These are phyloP conservation scores for Parietaria judaica DNA, from an alignment of 306 rosid genomes.

Conservation along the genomic window DNA sequence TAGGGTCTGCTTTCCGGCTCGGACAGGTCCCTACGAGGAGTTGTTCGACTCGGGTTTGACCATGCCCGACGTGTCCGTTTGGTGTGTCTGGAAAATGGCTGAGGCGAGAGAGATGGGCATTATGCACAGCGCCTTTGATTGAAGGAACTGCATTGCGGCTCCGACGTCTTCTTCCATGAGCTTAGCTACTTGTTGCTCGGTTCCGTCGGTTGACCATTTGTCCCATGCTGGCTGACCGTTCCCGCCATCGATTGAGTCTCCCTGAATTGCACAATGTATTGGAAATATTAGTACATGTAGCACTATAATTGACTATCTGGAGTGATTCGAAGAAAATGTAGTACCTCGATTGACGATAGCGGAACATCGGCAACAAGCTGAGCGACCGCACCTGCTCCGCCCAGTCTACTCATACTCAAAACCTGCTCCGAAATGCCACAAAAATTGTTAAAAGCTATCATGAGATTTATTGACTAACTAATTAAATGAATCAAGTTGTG, in stretches of 20 bases:
- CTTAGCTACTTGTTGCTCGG: constrained; percentile 91
- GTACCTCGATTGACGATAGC: constrained; percentile 55
- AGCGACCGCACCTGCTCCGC: constrained; percentile 97
- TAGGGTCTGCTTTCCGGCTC: constrained; percentile 10
- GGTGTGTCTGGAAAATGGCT: constrained; percentile 69
- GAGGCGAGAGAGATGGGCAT: constrained; percentile 98
- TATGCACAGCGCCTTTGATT: constrained; percentile 93
- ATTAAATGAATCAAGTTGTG: constrained; percentile 8
- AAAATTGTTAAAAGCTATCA: constrained; percentile 1
- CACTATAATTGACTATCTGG: too few species aligned
- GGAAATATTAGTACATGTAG: not conserved
- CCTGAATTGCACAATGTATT: constrained; percentile 27
- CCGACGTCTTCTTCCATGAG: constrained; percentile 98
- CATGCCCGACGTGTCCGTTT: constrained; percentile 39
- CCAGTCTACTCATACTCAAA: constrained; percentile 92
- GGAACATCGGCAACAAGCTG: constrained; percentile 98
- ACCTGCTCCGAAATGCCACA: constrained; percentile 37
- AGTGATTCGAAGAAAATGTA: not conserved
- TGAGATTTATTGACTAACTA: not conserved
- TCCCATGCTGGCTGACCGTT: constrained; percentile 66
- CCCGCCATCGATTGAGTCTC: constrained; percentile 58
- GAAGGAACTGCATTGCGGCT: constrained; percentile 97
- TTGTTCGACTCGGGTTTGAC: constrained; percentile 75
- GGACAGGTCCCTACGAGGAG: constrained; percentile 37
- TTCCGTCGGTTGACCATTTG: constrained; percentile 94